Base-by-base conservation (phyloP, 768 basidiomycete species). In the Serendipita sp. region DNA sequence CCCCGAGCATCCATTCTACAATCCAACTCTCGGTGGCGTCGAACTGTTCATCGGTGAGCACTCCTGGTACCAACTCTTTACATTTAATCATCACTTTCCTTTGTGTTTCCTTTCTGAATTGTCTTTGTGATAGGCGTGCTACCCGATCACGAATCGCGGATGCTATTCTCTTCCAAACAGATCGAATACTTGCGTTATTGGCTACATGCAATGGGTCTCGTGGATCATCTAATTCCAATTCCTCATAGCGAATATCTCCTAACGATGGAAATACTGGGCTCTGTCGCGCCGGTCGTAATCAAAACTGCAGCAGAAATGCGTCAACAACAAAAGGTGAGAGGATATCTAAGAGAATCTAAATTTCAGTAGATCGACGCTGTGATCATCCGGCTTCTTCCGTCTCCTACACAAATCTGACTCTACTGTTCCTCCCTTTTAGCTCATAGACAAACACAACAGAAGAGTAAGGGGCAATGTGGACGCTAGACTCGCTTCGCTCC, bases 161-260 rank as follows among this genome's bases (percentile, higher is more conserved):
- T 91, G 32, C 75, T 91, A 60, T 89, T 89, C 71, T 87, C 91
- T 30, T 88, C 86, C 15, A 83, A 83, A 3, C 90, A 93, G 74
- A 81, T 91, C 68, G 89, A 93, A 72, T 93, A 91, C 73, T 73
- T 88, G 18, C 79, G 88, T 63, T 91, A 91, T 73, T 93, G 86
- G 85, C 78, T 92, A 63, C 82, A 88, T 70, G 82, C 84, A 1
- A 84, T 85, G 80, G 75, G 79, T 65, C 76, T 90, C 68, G 89
- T 88, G 0, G 76, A 80, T 65, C 72, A 77, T 16, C 77, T 79
- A 48, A 80, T 91, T 47, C 84, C 89, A 16, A 74, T 93, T 30
- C 90, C 91, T 1, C 85, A 86, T 69, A 86, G 85, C 3, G 84
- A 89, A 65, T 89, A 84, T 68, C 81, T 93, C 47, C 75, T 91